Evolutionary conservation across 345 rosid species (phyloP).

Genomic region (Anastatica hierochuntica): DNA sequence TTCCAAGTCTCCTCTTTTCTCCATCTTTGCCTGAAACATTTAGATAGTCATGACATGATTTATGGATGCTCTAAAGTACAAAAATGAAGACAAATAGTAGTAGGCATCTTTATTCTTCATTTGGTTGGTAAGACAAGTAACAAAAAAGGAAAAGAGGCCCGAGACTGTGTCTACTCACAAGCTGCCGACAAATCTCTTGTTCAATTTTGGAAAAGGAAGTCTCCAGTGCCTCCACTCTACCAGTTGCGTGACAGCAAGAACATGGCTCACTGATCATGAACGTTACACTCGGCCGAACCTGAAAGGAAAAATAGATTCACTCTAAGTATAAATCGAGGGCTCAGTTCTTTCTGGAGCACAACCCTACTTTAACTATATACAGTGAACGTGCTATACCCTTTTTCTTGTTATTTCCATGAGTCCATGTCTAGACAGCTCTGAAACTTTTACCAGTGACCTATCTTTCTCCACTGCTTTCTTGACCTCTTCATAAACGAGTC

Average conservation of each 20-base stretch:
- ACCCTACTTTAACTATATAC: too few relatives aligned
- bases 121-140: conserved; percentile 8
- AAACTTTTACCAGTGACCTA: conserved; percentile 81
- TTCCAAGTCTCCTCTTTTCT: conserved; percentile 50
- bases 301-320: background rate
- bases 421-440: conserved; percentile 88
- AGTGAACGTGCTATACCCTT: too few relatives aligned
- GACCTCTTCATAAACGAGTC: conserved; percentile 85
- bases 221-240: conserved; percentile 94
- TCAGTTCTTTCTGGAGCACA: too few relatives aligned
- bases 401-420: conserved; percentile 98
- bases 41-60: background rate
- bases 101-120: conserved; percentile 1
- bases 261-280: conserved; percentile 97
- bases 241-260: conserved; percentile 85
- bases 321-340: too few relatives aligned
- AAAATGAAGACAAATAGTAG: background rate
- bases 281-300: conserved; percentile 97
- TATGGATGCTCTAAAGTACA: background rate
- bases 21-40: conserved; percentile 47
- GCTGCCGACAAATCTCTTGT: conserved; percentile 79
- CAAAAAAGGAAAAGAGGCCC: background rate
- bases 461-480: conserved; percentile 87
- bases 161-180: too few relatives aligned
- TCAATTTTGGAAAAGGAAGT: conserved; percentile 92